These are phyloP conservation scores for Colletotrichum sp. DNA, from an alignment of 2,329 filamentous ascomycete species.

Conservation along the genomic window DNA sequence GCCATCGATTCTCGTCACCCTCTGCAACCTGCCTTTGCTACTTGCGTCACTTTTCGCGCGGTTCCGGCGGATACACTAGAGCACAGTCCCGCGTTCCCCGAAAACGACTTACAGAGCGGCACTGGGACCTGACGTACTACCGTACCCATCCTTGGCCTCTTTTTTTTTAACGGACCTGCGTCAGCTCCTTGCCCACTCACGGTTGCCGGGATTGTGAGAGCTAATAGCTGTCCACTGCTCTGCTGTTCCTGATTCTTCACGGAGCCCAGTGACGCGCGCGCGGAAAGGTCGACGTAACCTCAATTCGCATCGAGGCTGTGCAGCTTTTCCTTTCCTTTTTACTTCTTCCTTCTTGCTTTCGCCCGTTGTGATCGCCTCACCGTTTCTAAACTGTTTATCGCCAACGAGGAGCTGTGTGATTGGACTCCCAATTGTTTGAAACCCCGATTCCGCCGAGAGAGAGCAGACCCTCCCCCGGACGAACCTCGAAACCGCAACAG, in stretches of 20 bases:
- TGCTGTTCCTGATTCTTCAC: slow-evolving; percentile 3
- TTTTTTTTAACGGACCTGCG: slow-evolving; percentile 6
- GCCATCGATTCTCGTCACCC: neutral
- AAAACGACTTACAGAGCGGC: neutral
- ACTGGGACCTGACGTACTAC: neutral
- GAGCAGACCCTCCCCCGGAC: neutral
- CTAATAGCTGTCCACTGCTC: slow-evolving; percentile 11
- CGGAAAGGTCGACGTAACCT: neutral
- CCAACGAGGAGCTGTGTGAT: neutral
- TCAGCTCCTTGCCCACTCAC: slow-evolving; percentile 14
- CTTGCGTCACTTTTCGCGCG: neutral
- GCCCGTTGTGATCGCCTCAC: neutral
- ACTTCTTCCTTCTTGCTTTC: neutral
- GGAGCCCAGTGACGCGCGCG: neutral
- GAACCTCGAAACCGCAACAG: neutral
- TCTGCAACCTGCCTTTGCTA: neutral
- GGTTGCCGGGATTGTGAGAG: slow-evolving; percentile 14
- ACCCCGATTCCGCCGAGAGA: neutral
- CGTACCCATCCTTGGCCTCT: neutral
- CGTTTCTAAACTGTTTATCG: neutral
- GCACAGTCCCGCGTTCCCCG: neutral
- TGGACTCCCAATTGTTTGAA: neutral
- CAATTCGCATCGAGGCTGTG: neutral
- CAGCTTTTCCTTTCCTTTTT: neutral
- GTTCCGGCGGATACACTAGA: neutral